Conservation (phyloP, 2,329 filamentous ascomycete species). For the Ophiostoma himal-ulmi region DNA sequence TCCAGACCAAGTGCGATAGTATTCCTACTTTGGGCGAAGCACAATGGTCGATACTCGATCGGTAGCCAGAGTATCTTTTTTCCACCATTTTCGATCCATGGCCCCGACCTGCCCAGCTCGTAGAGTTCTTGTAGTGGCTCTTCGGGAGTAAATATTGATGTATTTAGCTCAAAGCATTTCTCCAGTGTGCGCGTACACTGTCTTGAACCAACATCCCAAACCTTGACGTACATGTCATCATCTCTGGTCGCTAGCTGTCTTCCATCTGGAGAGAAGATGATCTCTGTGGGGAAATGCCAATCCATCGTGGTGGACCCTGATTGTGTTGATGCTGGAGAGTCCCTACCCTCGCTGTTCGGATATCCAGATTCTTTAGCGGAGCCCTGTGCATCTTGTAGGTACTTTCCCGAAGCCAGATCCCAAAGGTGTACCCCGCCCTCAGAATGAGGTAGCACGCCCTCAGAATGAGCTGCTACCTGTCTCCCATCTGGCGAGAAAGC, state of each 20-base stretch:
- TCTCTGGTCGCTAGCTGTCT: neutral
- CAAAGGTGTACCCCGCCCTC: neutral
- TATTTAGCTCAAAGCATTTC: neutral
- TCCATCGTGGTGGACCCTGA: too few relatives aligned
- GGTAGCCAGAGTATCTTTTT: neutral
- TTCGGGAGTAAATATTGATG: neutral
- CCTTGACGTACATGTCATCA: neutral
- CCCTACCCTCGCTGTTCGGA: too few relatives aligned
- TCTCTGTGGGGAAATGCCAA: too few relatives aligned
- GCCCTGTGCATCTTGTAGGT: neutral
- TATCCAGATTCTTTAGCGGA: too few relatives aligned
- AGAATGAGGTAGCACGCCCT: too few relatives aligned
- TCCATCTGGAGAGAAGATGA: neutral
- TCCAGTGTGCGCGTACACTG: neutral
- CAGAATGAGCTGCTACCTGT: neutral
- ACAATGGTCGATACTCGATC: neutral
- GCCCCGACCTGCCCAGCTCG: rapidly evolving
- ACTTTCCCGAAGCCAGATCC: neutral
- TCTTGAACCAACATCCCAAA: neutral
- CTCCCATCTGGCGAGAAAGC: neutral
- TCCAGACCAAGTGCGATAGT: neutral
- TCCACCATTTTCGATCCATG: neutral
- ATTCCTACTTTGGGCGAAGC: neutral
- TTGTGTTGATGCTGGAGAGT: too few relatives aligned
- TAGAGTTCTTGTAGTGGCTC: neutral